Evolutionary conservation across 257 asterid genomes (phyloP).

Genomic region (Handroanthus guayacan): DNA sequence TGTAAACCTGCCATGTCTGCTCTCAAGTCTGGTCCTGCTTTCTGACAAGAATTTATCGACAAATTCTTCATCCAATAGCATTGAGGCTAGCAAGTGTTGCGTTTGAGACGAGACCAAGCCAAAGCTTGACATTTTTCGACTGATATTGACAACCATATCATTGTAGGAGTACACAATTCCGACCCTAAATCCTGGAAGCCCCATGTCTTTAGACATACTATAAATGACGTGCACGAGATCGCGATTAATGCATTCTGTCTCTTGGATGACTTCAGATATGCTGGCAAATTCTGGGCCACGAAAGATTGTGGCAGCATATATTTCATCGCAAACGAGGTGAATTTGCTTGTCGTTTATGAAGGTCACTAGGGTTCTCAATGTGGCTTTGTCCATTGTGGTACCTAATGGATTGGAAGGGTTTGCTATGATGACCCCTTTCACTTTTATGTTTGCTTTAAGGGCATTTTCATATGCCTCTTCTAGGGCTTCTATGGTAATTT

Average conservation of each 20-base stretch:
- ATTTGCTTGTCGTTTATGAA: constrained; percentile 1
- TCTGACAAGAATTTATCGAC: not conserved
- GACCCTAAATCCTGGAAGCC: not conserved
- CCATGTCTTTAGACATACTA: not conserved
- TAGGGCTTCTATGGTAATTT: constrained; percentile 2
- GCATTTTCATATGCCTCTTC: constrained; percentile 12
- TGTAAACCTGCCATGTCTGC: not conserved
- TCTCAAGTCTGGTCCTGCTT: not conserved
- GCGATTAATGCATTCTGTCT: not conserved
- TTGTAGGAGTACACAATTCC: not conserved
- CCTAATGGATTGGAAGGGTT: constrained; percentile 6
- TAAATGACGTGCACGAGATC: not conserved
- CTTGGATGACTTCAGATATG: not conserved
- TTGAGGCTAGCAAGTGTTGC: not conserved
- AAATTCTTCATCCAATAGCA: not conserved
- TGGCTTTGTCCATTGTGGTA: not conserved
- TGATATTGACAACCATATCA: not conserved
- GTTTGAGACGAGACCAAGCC: not conserved
- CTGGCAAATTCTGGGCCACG: not conserved
- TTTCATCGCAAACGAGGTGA: constrained; percentile 6
- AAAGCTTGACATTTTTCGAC: not conserved
- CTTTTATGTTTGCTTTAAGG: not conserved
- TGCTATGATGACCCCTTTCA: not conserved
- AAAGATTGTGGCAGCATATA: not conserved
- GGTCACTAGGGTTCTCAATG: constrained; percentile 6